Evolutionary conservation across 768 basidiomycete species (phyloP), one percentile per base, ranked within the genome.

Genomic region (Russula lepida): DNA sequence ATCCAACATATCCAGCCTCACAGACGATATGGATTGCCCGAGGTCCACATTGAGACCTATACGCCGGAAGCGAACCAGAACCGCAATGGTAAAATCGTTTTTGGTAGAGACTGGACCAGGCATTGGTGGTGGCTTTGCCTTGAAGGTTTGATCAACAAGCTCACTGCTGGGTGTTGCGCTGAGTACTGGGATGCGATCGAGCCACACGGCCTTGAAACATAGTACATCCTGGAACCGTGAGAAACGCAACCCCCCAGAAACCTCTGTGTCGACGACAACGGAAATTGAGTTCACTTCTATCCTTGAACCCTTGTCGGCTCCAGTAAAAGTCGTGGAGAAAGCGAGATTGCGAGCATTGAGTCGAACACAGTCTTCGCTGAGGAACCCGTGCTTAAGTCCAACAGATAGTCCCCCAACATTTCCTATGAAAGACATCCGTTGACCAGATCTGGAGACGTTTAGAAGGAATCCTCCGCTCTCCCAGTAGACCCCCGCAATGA

Each of bases 181-280:
- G 68, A 94, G 81, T 8, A 89, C 74, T 0, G 92, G 90, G 28
- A 95, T 90, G 39, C 84, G 84, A 68, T 95, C 92, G 49, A 95
- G 71, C 92, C 93, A 95, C 13, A 95, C 91, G 6, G 93, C 92
- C 71, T 95, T 95, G 80, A 95, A 92, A 71, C 91, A 94, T 21
- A 98, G 78, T 56, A 95, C 84, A 69, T 97, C 94, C 72, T 95
- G 93, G 30, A 97, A 73, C 13, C 93, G 84, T 4, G 90, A 89
- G 68, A 98, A 87, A 23, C 86, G 83, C 43, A 95, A 80, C 6
- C 79, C 84, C 0, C 88, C 90, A 4, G 85, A 77, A 56, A 98
- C 81, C 69, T 92, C 88, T 0, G 93, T 94, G 69, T 92, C 91
- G n/a, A 94, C 69, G 7, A 89, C 79, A 43, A 91, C 72, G 0